Conservation (phyloP, 2,329 filamentous ascomycete genomes). For the Claviceps quebecensis region DNA sequence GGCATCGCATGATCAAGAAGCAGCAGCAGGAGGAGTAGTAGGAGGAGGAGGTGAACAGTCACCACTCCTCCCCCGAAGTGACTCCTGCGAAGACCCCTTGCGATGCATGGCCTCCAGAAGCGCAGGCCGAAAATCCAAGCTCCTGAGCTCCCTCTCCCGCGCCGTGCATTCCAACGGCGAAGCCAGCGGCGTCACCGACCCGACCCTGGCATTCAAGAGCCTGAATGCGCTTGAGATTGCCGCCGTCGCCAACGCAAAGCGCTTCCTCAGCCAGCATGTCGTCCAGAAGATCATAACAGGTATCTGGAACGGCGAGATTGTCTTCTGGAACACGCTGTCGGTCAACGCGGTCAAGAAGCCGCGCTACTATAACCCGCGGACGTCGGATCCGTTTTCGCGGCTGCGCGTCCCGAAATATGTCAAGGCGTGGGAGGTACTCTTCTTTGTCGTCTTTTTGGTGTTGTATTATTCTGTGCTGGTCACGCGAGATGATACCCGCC, state of each 20-base stretch:
- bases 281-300: conserved; percentile 74
- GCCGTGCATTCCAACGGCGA: conserved; percentile 30
- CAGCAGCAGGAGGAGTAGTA: background rate
- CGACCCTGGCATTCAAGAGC: conserved; percentile 59
- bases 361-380: conserved; percentile 55
- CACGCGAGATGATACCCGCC: conserved; percentile 48
- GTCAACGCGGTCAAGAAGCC: conserved; percentile 61
- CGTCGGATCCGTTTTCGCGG: conserved; percentile 60
- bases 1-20: conserved; percentile 23
- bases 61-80: conserved; percentile 28
- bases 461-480: conserved; percentile 82
- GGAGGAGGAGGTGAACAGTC: conserved; percentile 31
- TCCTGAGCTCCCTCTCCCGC: conserved; percentile 40
- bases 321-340: conserved; percentile 73
- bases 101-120: conserved; percentile 20
- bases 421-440: conserved; percentile 70
- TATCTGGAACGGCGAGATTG: conserved; percentile 75
- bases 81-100: conserved; percentile 11
- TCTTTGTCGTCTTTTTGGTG: conserved; percentile 61
- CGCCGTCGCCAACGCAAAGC: conserved; percentile 66
- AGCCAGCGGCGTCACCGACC: conserved; percentile 37
- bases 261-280: conserved; percentile 65
- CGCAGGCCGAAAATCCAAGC: conserved; percentile 30
- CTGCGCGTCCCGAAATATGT: conserved; percentile 70
- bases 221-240: conserved; percentile 83